A percentile compares a stretch with the other conserved stretches of the same genome.
Conservation (phyloP, 2,329 filamentous ascomycete species). For the Blastomyces silverae region DNA sequence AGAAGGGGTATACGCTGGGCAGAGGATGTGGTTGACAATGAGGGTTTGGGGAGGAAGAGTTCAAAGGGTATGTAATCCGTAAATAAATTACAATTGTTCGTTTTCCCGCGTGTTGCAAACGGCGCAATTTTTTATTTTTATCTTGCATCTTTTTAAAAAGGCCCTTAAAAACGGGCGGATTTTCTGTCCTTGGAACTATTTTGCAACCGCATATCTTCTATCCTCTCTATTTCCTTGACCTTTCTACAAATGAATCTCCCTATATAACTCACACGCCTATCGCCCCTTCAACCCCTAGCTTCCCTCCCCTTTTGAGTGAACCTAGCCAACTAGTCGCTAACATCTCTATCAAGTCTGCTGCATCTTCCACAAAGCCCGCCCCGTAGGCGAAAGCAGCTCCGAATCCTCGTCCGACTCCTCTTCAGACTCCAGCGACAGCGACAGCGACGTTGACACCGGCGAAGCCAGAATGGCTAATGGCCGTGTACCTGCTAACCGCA, state of each 20-base stretch:
- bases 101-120: not conserved
- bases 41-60: slow-evolving; percentile 85
- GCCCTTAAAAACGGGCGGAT: not conserved
- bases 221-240: not conserved
- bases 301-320: not conserved
- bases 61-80: slow-evolving; percentile 83
- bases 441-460: slow-evolving; percentile 31
- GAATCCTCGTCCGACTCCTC: slow-evolving; percentile 47
- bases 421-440: slow-evolving; percentile 42
- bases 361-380: slow-evolving; percentile 86
- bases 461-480: slow-evolving; percentile 23
- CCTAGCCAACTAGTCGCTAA: not conserved
- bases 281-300: not conserved
- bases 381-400: slow-evolving; percentile 72
- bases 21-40: slow-evolving; percentile 88
- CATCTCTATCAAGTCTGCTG: slow-evolving; percentile 70
- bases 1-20: slow-evolving; percentile 72
- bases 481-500: slow-evolving; percentile 12
- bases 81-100: not conserved
- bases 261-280: not conserved
- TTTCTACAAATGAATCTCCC: not conserved
- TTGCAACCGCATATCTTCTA: not conserved
- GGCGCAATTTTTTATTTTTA: not conserved
- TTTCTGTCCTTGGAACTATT: not conserved
- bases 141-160: not conserved